Base-by-base conservation (phyloP, 2,329 filamentous ascomycete species). In the Aspergillus aculeatinus region DNA sequence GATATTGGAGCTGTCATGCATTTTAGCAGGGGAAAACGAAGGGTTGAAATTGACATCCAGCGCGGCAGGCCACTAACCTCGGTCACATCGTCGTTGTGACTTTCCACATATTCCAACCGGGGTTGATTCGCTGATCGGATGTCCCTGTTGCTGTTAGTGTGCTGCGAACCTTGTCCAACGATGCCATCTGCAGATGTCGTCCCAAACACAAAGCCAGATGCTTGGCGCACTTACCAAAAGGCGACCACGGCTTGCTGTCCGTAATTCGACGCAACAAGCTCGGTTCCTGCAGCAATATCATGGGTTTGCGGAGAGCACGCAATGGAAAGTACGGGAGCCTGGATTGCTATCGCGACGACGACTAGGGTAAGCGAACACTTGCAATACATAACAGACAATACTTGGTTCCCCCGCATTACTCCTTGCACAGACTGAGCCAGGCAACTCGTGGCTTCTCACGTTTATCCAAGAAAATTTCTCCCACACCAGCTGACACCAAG, bases 71-170 rank as follows among this genome's bases (percentile, higher is more conserved):
- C 19, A 63, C 75, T 67, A 60, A 84, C 77, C 66, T 84, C 81
- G 2, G 86, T 88, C 57, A 88, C 80, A 58, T 86, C 85, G 69
- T 88, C 86, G 57, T 81, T 81, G 66, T 81, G 78, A 57, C 77
- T 80, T 63, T 82, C 80, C 29, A 77, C 69, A 53, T 79, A 79
- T 66, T 78, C 72, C 12, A 77, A 72, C 48, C 71, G 66, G 39
- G 69, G 69, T 55, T 69, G 65, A 39, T 67, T 61, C 1, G 77
- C 71, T 57, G 72, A 75, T 75, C 78, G 74, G 58, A 76, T 74
- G 65, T 80, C 79, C 79, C 79, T 80, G 62, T 51, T 48, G 52
- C 61, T 65, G 66, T 76, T 70, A 75, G 70, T 61, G 60, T 61
- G 56, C 60, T 54, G 44, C 54, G 55, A 42, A 61, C 39, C 49